phyloP scores from a whole-genome alignment of 176 grass and related monocot genomes.

The Bothriochloa decipiens region DNA sequence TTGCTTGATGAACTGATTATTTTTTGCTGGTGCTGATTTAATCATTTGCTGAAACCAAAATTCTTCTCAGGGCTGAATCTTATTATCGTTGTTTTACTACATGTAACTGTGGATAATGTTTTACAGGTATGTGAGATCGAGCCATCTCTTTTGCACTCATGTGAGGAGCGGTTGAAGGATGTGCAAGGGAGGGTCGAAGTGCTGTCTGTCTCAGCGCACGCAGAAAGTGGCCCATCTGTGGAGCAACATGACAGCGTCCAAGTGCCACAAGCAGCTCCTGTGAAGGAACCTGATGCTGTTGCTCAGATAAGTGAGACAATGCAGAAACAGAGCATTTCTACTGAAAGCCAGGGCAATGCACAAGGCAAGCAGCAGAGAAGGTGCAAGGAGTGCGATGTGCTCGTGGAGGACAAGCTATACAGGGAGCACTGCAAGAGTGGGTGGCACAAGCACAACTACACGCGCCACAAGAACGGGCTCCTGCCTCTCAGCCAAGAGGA shows the following conservation, averaged over 20 bases:
- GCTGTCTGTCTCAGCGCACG: conserved; percentile 61
- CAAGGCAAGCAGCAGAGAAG: conserved; percentile 57
- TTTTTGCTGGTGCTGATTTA: not conserved
- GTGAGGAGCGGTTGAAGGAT: conserved; percentile 70
- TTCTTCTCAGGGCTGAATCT: not conserved
- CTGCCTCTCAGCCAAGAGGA: conserved; percentile 67
- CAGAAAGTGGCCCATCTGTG: conserved; percentile 61
- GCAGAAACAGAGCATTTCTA: conserved; percentile 61
- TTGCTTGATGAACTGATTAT: not conserved
- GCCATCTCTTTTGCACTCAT: conserved; percentile 73
- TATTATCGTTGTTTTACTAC: not conserved
- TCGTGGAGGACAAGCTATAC: too few species aligned
- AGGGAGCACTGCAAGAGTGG: too few species aligned
- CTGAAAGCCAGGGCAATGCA: conserved; percentile 30
- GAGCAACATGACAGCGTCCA: conserved; percentile 52
- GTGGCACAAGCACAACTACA: conserved; percentile 95
- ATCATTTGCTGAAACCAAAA: not conserved
- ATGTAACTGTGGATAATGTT: not conserved
- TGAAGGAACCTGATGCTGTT: conserved; percentile 38
- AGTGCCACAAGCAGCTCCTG: conserved; percentile 46
- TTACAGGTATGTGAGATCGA: conserved; percentile 87
- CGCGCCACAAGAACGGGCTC: conserved; percentile 61
- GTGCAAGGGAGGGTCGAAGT: conserved; percentile 83
- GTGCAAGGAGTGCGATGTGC: conserved; percentile 68
- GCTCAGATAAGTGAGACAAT: conserved; percentile 52